phyloP scores from a whole-genome alignment of 1,284 basidiomycete species.

The Porogramme epimiltina region DNA sequence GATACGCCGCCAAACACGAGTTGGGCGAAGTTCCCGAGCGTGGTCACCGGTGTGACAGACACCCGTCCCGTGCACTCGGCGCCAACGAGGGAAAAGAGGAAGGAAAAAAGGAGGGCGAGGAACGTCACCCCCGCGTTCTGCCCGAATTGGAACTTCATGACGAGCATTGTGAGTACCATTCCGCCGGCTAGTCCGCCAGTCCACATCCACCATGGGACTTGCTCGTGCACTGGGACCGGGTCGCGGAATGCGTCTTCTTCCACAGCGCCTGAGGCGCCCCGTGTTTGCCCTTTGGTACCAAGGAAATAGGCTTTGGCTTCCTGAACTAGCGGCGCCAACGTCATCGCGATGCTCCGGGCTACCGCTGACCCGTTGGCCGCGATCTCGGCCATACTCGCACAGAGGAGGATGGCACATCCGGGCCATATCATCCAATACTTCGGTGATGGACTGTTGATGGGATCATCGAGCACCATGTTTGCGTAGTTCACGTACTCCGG shows the following conservation, averaged over 20 bases:
- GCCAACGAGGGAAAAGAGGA: slow-evolving; percentile 47
- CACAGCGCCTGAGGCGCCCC: not conserved
- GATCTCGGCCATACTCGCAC: slow-evolving; percentile 37
- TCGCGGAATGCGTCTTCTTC: slow-evolving; percentile 43
- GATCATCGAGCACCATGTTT: slow-evolving; percentile 27
- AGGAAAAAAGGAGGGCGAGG: slow-evolving; percentile 68
- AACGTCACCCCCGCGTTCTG: slow-evolving; percentile 57
- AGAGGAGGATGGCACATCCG: slow-evolving; percentile 52
- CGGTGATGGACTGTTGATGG: slow-evolving; percentile 50
- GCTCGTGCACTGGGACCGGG: slow-evolving; percentile 49
- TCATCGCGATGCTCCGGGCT: slow-evolving; percentile 16
- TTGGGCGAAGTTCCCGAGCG: slow-evolving; percentile 49
- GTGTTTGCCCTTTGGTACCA: not conserved
- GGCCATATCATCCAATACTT: slow-evolving; percentile 75
- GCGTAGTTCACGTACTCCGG: slow-evolving; percentile 47
- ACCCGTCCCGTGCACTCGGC: slow-evolving; percentile 64
- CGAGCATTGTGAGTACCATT: slow-evolving; percentile 55
- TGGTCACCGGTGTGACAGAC: slow-evolving; percentile 60
- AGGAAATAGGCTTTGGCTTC: not conserved
- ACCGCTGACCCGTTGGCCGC: slow-evolving; percentile 19
- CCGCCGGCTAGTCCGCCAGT: slow-evolving; percentile 49
- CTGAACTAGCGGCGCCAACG: slow-evolving; percentile 9
- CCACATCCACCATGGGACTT: slow-evolving; percentile 60
- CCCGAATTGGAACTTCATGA: slow-evolving; percentile 51
- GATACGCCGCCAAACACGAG: slow-evolving; percentile 55